Conservation (phyloP, 164 flowering plant species). For the Vitis riparia region DNA sequence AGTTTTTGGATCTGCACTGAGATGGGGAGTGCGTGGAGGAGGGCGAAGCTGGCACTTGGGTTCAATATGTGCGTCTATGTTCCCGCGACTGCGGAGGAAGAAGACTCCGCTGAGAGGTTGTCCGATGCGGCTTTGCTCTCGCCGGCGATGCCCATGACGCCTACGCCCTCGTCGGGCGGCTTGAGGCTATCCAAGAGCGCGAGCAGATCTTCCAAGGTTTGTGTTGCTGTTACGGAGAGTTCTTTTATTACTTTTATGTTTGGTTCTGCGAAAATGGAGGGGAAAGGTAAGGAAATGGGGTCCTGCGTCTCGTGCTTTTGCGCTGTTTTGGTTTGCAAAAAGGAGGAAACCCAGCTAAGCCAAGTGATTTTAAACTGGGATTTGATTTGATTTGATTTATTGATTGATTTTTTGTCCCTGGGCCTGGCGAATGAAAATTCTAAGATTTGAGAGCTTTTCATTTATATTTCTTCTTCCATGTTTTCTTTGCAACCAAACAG, state of each 20-base stretch:
- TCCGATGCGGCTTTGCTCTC: constrained; percentile 46
- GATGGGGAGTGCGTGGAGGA: constrained; percentile 66
- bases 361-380: no score
- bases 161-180: constrained; percentile 29
- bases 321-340: no score
- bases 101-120: constrained; percentile 25
- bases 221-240: background rate
- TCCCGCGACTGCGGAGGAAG: constrained; percentile 21
- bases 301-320: background rate
- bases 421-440: no score
- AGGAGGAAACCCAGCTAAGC: no score
- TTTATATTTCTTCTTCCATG: no score
- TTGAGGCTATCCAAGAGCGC: constrained; percentile 40
- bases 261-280: background rate
- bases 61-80: constrained; percentile 36
- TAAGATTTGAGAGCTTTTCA: no score
- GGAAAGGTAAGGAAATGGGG: background rate
- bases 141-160: constrained; percentile 26
- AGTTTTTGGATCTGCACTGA: background rate
- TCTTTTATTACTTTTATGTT: background rate
- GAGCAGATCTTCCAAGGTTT: constrained; percentile 75
- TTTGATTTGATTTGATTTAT: no score
- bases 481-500: no score
- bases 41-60: constrained; percentile 51
- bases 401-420: no score